Evolutionary conservation across 2,329 filamentous ascomycete genomes (phyloP), one percentile per base, ranked within the genome.

Genomic region (Leptographium wingfieldii): DNA sequence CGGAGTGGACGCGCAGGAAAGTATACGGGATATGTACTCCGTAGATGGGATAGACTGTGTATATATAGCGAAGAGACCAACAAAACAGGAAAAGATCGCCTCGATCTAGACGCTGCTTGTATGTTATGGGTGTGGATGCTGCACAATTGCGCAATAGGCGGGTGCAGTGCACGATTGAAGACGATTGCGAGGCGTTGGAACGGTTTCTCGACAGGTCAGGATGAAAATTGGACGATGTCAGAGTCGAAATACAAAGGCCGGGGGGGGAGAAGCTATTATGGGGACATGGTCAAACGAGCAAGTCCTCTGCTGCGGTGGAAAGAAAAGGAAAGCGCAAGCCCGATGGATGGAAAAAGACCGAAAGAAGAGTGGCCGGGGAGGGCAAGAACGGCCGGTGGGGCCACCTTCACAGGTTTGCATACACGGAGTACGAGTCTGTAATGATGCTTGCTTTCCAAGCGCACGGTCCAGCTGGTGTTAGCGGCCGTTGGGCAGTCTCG

Each of bases 71-170:
- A n/a, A 46, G 19, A 5, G 22, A n/a, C 22, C 16, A 7, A 19
- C 43, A 6, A 7, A 29, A 19, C 48, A 51, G 25, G 48, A 14
- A 19, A 53, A 3, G 51, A 53, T 33, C 27, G 12, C 1, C 29
- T 33, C 12, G 10, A 4, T 27, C 49, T 53, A 25, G 48, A n/a
- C n/a, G 10, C 27, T 51, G n/a, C 14, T 51, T 51, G 14, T 27
- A 27, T 51, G 48, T 25, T 40, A 14, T 19, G 33, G 33, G 5
- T 22, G 7, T 29, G 22, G 16, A 29, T 48, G 55, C 38, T 60
- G 55, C 59, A 60, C 49, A 49, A 57, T 57, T 55, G 56, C 55
- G 49, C 11, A 29, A 48, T 55, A 27, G 51, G 58, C 35, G 43
- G 25, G 22, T 46, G 55, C 7, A 9, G 14, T 14, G 10, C 49